Base-by-base conservation (phyloP, 2,329 filamentous ascomycete genomes). In the Claviceps fusiformis region DNA sequence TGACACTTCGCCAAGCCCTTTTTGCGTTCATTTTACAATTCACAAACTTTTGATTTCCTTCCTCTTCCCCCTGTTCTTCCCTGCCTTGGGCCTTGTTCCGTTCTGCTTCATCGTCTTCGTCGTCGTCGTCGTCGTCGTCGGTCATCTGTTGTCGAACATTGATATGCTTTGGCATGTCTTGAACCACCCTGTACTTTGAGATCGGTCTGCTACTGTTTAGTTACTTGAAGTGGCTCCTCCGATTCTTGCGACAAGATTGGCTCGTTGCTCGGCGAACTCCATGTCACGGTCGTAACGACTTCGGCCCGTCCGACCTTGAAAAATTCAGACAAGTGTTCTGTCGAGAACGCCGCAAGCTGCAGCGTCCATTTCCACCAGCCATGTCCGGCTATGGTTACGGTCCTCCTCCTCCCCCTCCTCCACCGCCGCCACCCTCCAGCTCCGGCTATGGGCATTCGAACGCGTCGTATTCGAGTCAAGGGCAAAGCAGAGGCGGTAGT, bases 311-410 rank as follows among this genome's bases (percentile, higher is more conserved):
- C 35, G 27, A 39, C n/a, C 48, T 50, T 50, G 48, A 50, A 11
- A 17, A 13, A 17, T 51, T 54, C 58, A 54, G 55, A 59, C 57
- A 61, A 60, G 59, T 60, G 55, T 57, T 60, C 59, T 60, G 58
- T 55, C 51, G 46, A 50, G 7, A 54, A 13, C 39, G 52, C 50
- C 52, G 53, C 54, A 53, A 56, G 57, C 44, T 55, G 53, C 51
- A 52, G 53, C 45, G 44, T 43, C 45, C 45, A 43, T 31, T 35
- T 45, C 39, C 33, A 27, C 50, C 33, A 52, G 48, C 44, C 53
- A 79, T 79, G 76, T 70, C 76, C 27, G 65, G 67, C 37, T 79
- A 80, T 69, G 75, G 73, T 54, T 80, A 79, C 69, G 76, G 57
- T 15, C 56, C 72, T n/a, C 76, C 75, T 31, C 31, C 31, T 33